phyloP scores from a whole-genome alignment of 176 grass and related monocot genomes.

The Panicum miliaceum region DNA sequence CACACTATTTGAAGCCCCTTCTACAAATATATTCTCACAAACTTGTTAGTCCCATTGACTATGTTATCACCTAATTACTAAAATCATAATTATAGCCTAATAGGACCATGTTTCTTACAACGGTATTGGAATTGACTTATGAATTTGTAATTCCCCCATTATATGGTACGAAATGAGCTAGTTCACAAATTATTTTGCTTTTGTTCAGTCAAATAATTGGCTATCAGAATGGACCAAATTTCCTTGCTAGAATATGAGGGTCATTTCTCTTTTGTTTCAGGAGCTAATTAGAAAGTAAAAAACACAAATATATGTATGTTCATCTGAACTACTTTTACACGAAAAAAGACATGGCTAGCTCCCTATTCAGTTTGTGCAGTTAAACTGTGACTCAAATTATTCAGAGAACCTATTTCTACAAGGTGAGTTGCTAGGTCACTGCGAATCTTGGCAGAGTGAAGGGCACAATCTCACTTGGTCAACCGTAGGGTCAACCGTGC shows the following conservation, averaged over 20 bases:
- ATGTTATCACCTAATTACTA: no score
- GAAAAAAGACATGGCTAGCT: neutral
- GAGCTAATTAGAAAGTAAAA: neutral
- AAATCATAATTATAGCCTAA: no score
- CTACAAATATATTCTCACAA: no score
- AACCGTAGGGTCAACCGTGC: neutral
- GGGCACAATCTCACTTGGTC: neutral
- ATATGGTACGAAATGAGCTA: neutral
- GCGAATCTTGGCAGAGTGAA: neutral
- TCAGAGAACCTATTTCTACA: neutral
- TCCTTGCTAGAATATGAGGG: neutral
- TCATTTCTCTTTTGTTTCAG: neutral
- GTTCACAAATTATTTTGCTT: neutral
- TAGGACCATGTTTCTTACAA: no score
- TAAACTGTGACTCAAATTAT: neutral
- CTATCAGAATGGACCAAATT: neutral
- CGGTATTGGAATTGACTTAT: slow-evolving; percentile 20
- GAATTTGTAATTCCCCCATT: no score
- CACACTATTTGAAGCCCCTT: no score
- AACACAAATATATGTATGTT: neutral
- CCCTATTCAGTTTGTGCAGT: neutral
- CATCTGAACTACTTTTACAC: neutral
- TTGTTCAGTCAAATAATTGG: neutral
- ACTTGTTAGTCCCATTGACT: no score
- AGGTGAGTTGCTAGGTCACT: no score